Base-by-base conservation (phyloP, 352 stramenopile species). In the Phytophthora uliginosa region DNA sequence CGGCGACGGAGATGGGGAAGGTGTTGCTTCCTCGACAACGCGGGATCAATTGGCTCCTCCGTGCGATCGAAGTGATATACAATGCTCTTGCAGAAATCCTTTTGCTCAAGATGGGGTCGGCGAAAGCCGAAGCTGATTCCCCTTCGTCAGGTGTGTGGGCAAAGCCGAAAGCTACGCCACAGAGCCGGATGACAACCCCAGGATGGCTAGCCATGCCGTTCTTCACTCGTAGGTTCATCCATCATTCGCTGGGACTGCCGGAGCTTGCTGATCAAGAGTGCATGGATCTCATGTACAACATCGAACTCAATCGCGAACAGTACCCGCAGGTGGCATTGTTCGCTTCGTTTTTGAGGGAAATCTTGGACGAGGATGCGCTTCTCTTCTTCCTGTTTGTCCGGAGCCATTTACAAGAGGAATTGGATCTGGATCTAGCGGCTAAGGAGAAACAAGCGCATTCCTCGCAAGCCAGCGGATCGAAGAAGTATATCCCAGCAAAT, bases 191-290 rank as follows among this genome's bases (percentile, higher is more conserved):
- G 45, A 56, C 18, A 2, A 36, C 42, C 7, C 36, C 57, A 34
- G 54, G 50, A 15, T 74, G 68, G 42, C 59, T 91, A 3, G 82
- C 84, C 18, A 88, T 96, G 72, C 85, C 87, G 18, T 71, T 83
- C 28, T 87, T 94, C n/a, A 69, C 82, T 1, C 77, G 82, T 20
- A 79, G 77, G 33, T 86, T 85, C 45, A 57, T 96, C 0, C 76
- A 84, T 2, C 83, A 84, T 8, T 75, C 73, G 0, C 50, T 96
- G 6, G 89, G 89, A 5, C 63, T 93, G 1, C 55, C 70, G 2
- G 58, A 81, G 31, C 69, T 95, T 2, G 87, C 85, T 0, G 86
- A 95, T 18, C 87, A 96, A 70, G 87, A 96, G 18, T 85, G 77
- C 20, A 36, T 93, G 9, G 87, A 96, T 52, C 63, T 96, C n/a